Evolutionary conservation across 2,329 filamentous ascomycete species (phyloP).

Genomic region (Botryosphaeria agaves): DNA sequence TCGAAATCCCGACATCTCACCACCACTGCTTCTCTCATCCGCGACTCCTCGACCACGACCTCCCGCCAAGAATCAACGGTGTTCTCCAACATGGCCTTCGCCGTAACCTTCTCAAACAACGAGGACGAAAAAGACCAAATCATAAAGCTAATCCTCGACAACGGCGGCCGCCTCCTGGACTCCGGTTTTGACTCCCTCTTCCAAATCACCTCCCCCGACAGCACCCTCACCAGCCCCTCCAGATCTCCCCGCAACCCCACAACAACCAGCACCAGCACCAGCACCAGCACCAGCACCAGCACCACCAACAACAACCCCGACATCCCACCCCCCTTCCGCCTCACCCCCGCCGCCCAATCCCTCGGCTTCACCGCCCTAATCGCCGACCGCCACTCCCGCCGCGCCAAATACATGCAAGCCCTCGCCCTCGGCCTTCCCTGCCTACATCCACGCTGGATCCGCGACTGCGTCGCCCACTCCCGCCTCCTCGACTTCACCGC

Average conservation of each 20-base stretch:
- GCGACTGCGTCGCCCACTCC: constrained; percentile 46
- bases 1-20: constrained; percentile 22
- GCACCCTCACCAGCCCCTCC: constrained; percentile 5
- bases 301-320: constrained; percentile 6
- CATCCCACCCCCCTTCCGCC: constrained; percentile 22
- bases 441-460: constrained; percentile 65
- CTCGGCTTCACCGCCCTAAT: constrained; percentile 73
- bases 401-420: constrained; percentile 87
- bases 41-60: constrained; percentile 4
- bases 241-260: constrained; percentile 11
- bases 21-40: constrained; percentile 6
- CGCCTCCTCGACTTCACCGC: constrained; percentile 54
- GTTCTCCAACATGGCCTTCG: constrained; percentile 75
- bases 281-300: constrained; percentile 10
- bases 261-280: constrained; percentile 5
- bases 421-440: constrained; percentile 80
- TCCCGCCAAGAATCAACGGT: constrained; percentile 23
- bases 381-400: constrained; percentile 69
- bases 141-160: constrained; percentile 43
- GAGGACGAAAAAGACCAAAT: constrained; percentile 39
- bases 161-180: constrained; percentile 55
- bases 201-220: constrained; percentile 23
- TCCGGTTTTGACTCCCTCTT: constrained; percentile 75
- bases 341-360: constrained; percentile 34
- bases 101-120: constrained; percentile 53